phyloP scores from a whole-genome alignment of 495 filamentous ascomycete genomes.

The Neurospora terricola region DNA sequence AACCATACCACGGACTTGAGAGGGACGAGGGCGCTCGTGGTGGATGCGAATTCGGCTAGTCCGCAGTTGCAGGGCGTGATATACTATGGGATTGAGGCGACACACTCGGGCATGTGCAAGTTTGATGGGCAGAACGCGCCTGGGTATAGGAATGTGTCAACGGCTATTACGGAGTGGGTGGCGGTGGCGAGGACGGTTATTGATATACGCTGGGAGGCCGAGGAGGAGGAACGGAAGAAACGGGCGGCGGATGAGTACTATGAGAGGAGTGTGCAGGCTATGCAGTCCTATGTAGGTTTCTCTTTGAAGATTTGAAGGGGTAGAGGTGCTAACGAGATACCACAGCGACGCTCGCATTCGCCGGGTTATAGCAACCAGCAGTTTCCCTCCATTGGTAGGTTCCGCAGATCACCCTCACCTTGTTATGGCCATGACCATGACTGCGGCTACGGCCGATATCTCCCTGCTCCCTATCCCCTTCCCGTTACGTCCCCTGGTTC shows the following conservation, averaged over 20 bases:
- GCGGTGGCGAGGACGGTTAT: conserved; percentile 48
- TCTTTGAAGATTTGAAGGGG: background rate
- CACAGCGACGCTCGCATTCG: background rate
- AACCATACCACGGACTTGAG: conserved; percentile 55
- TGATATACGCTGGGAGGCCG: conserved; percentile 51
- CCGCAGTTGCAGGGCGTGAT: conserved; percentile 66
- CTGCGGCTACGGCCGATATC: background rate
- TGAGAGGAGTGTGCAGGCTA: conserved; percentile 18
- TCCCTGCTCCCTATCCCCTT: background rate
- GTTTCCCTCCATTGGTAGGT: conserved; percentile 12
- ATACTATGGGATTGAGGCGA: conserved; percentile 69
- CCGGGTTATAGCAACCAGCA: conserved; percentile 5
- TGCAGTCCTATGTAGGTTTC: conserved; percentile 30
- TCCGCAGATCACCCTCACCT: background rate
- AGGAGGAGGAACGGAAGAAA: conserved; percentile 43
- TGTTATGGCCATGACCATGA: background rate
- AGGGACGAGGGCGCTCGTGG: conserved; percentile 48
- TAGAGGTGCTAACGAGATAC: background rate
- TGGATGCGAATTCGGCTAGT: conserved; percentile 66
- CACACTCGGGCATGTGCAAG: conserved; percentile 84
- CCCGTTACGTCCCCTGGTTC: background rate
- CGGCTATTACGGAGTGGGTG: conserved; percentile 61
- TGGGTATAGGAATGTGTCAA: conserved; percentile 64
- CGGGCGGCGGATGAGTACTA: conserved; percentile 31
- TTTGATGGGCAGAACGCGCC: conserved; percentile 64